Evolutionary conservation across 2,329 filamentous ascomycete genomes (phyloP).

Genomic region (Colletotrichum sojae): DNA sequence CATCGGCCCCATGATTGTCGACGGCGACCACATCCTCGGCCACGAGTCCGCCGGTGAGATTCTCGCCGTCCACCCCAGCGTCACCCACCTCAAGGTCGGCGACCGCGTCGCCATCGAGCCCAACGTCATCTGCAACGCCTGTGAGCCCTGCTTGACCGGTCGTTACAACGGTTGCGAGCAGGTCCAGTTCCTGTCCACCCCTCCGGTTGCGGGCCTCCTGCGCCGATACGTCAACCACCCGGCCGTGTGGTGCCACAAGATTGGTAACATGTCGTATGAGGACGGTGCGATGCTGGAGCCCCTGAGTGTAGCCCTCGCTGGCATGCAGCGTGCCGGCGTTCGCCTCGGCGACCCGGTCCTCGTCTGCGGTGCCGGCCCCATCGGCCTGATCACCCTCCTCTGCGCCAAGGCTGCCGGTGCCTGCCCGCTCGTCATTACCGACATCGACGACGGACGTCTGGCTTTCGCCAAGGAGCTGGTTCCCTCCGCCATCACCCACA

Average conservation of each 20-base stretch:
- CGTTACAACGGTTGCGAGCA: constrained; percentile 95
- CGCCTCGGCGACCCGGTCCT: constrained; percentile 88
- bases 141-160: constrained; percentile 91
- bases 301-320: constrained; percentile 88
- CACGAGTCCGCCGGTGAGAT: constrained; percentile 93
- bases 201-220: constrained; percentile 88
- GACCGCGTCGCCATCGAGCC: constrained; percentile 96
- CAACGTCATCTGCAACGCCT: constrained; percentile 91
- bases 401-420: constrained; percentile 90
- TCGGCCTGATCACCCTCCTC: constrained; percentile 89
- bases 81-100: constrained; percentile 82
- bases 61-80: constrained; percentile 85
- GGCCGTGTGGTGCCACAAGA: constrained; percentile 96
- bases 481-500: constrained; percentile 84
- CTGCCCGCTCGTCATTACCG: constrained; percentile 91
- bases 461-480: constrained; percentile 88
- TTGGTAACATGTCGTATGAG: constrained; percentile 92
- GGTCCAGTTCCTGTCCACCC: constrained; percentile 90
- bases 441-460: constrained; percentile 90
- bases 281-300: constrained; percentile 93
- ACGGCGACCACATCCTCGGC: constrained; percentile 89
- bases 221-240: constrained; percentile 96
- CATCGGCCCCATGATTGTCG: constrained; percentile 96
- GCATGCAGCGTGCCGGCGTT: constrained; percentile 85
- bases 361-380: constrained; percentile 93